Evolutionary conservation across 208 protist genomes (phyloP).

Genomic region (Sergeia podlipaevii): DNA sequence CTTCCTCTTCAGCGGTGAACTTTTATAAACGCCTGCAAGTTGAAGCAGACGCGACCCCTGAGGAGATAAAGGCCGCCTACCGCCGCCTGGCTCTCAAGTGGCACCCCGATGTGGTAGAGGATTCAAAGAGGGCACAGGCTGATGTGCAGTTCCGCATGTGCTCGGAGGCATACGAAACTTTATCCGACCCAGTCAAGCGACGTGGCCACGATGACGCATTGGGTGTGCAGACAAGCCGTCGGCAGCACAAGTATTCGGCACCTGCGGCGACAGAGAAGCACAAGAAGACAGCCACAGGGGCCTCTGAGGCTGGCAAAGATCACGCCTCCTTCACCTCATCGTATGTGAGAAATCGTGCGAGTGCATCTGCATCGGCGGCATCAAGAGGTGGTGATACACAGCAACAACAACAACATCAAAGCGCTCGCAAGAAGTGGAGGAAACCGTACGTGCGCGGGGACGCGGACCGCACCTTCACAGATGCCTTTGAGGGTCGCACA

Average conservation of each 20-base stretch:
- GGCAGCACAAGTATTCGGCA: no score
- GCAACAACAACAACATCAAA: not conserved
- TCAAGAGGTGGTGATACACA: not conserved
- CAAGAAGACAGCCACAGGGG: constrained; percentile 12
- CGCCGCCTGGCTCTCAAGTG: constrained; percentile 66
- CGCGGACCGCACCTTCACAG: constrained; percentile 77
- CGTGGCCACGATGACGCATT: constrained; percentile 90
- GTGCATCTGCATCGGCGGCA: not conserved
- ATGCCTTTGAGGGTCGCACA: constrained; percentile 79
- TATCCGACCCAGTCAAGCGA: constrained; percentile 92
- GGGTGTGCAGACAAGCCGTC: constrained; percentile 30
- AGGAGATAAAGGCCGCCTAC: constrained; percentile 88
- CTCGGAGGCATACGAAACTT: constrained; percentile 95
- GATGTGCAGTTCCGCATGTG: constrained; percentile 83
- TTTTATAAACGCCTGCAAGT: constrained; percentile 70
- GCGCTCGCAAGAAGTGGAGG: not conserved
- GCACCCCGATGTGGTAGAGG: constrained; percentile 81
- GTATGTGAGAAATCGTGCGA: no score
- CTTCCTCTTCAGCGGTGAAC: constrained; percentile 19
- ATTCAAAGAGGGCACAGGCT: constrained; percentile 43
- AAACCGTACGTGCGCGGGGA: constrained; percentile 74
- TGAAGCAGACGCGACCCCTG: constrained; percentile 49
- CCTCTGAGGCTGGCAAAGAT: not conserved
- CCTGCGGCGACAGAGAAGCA: not conserved
- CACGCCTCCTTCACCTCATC: not conserved